Evolutionary conservation across 2,329 filamentous ascomycete species (phyloP), one percentile per base, ranked within the genome.

Genomic region (Stagonosporopsis cucurbitacearum): DNA sequence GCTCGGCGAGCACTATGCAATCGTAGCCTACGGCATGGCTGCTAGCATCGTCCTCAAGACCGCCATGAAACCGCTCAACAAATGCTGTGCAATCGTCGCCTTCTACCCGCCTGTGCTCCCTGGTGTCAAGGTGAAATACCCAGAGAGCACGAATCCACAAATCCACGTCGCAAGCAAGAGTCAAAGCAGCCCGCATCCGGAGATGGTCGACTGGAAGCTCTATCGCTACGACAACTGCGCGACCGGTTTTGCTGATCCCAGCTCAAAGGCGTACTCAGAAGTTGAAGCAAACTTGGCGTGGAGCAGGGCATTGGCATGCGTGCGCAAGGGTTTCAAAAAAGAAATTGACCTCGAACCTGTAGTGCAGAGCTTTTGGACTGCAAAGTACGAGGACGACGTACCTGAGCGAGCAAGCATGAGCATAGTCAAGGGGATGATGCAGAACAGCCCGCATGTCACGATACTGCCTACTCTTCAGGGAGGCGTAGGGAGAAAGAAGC

Each of bases 391-490:
- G 19, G 67, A 69, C 30, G 64, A 71, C 33, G 63, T 65, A 1
- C 67, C 71, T 0, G 71, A 75, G 49, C 48, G 66, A 6, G 70
- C 69, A 12, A 69, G 67, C 33, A 66, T 73, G 66, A 58, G 55
- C 23, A 58, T 71, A 22, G 66, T 73, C 6, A 65, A 66, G 48
- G 67, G 60, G 7, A 73, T 73, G 69, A 69, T 68, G 15, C 69
- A 73, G 55, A 68, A 68, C 22, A 68, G 65, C 35, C 71, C 73
- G 11, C 72, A 75, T 48, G 64, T 75, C 1, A 74, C 68, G 0
- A 65, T 79, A 45, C 49, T 79, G 11, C 79, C 79, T 1, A 81
- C 78, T 0, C 59, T 79, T 51, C 75, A 78, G 11, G 79, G 79
- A 4, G 78, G 77, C 1, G 71, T 80, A 3, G 78, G 78, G 3